Evolutionary conservation across 495 filamentous ascomycete genomes (phyloP).

Genomic region (Cercophora newfieldiana): DNA sequence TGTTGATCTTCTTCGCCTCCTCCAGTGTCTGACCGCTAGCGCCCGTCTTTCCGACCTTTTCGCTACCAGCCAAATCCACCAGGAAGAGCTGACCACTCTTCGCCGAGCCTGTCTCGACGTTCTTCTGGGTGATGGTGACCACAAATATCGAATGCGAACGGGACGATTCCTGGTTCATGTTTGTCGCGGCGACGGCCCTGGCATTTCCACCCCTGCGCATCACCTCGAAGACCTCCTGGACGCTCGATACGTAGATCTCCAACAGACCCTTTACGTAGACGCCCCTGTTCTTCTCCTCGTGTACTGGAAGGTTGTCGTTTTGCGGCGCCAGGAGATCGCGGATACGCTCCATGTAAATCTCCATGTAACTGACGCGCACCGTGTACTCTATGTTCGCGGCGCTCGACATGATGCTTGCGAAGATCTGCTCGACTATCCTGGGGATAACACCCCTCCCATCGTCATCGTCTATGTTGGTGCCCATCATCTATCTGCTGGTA

Average conservation of each 20-base stretch:
- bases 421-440: conserved; percentile 97
- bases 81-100: conserved; percentile 96
- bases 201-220: conserved; percentile 90
- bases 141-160: conserved; percentile 99
- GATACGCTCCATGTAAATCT: conserved; percentile 99
- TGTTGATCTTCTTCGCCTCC: conserved; percentile 99
- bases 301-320: conserved; percentile 94
- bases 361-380: conserved; percentile 97
- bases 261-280: conserved; percentile 96
- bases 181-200: conserved; percentile 93
- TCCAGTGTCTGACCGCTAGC: conserved; percentile 97
- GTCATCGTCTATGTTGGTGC: conserved; percentile 90
- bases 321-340: conserved; percentile 87
- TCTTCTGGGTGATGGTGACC: conserved; percentile 96
- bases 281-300: conserved; percentile 94
- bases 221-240: conserved; percentile 94
- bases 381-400: conserved; percentile 96
- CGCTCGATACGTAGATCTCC: conserved; percentile 94
- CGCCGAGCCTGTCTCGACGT: conserved; percentile 91
- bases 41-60: conserved; percentile 98
- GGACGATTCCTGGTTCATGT: conserved; percentile 99
- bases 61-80: conserved; percentile 95
- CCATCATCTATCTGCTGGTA: conserved; percentile 87
- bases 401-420: conserved; percentile 86
- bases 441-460: conserved; percentile 90